A percentile compares a stretch with the other conserved stretches of the same genome.
phyloP scores from a whole-genome alignment of 1,139 yeast genomes.

The Candida smagusa region DNA sequence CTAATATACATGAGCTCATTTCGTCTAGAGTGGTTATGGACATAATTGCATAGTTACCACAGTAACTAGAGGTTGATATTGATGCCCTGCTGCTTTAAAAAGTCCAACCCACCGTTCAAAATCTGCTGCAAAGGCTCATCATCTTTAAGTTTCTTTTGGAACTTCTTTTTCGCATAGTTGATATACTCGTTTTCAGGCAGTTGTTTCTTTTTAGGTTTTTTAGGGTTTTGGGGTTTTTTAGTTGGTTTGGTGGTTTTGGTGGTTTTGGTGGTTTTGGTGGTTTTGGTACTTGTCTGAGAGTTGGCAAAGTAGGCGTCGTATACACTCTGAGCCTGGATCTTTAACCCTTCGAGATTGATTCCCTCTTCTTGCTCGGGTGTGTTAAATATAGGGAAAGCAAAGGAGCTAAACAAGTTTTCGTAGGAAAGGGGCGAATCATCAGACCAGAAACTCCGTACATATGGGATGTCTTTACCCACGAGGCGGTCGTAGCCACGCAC shows the following conservation, averaged over 20 bases:
- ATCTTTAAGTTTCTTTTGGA: conserved; percentile 9
- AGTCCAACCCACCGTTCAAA: conserved; percentile 15
- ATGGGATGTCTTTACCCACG: no score
- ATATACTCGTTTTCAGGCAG: conserved; percentile 12
- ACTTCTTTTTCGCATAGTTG: conserved; percentile 18
- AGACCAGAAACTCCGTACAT: no score
- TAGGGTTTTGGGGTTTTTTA: conserved; percentile 1
- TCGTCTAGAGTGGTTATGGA: no score
- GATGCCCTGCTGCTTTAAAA: conserved; percentile 6
- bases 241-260: not conserved
- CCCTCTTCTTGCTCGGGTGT: no score
- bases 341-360: not conserved
- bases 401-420: no score
- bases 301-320: not conserved
- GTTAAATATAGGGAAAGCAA: no score
- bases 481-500: conserved; percentile 13
- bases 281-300: not conserved
- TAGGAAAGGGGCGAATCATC: no score
- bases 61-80: not conserved
- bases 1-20: no score
- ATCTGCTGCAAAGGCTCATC: conserved; percentile 12
- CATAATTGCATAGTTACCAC: no score
- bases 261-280: conserved; percentile 1
- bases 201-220: not conserved
- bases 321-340: conserved; percentile 1